Conservation (phyloP, 495 filamentous ascomycete genomes). For the Aspergillus coremiiformis region DNA sequence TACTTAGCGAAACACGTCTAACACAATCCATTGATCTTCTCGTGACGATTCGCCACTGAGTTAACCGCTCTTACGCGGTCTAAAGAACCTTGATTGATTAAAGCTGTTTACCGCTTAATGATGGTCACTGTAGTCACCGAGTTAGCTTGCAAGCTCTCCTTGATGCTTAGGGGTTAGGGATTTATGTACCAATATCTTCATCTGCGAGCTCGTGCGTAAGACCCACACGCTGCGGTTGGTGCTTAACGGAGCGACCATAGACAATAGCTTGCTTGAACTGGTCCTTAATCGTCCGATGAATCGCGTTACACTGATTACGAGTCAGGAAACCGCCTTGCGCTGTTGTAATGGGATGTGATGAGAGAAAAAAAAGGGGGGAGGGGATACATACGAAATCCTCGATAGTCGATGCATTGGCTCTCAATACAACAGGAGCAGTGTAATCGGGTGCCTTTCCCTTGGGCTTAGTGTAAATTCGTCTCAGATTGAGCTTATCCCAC, state of each 20-base stretch:
- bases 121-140: constrained; percentile 66
- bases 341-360: background rate
- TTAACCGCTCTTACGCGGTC: constrained; percentile 24
- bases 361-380: too few species aligned
- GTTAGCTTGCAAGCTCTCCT: constrained; percentile 27
- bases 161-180: background rate
- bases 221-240: constrained; percentile 95
- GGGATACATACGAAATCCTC: constrained; percentile 86
- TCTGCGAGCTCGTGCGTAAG: constrained; percentile 86
- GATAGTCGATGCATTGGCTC: constrained; percentile 72
- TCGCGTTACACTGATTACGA: constrained; percentile 72
- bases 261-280: constrained; percentile 94
- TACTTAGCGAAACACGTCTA: constrained; percentile 17
- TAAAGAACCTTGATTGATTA: constrained; percentile 17
- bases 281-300: constrained; percentile 92
- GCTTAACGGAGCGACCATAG: constrained; percentile 95
- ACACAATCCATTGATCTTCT: constrained; percentile 23
- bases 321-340: constrained; percentile 18
- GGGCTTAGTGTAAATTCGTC: constrained; percentile 94
- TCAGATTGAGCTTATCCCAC: constrained; percentile 93
- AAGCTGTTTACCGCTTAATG: constrained; percentile 69
- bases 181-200: constrained; percentile 86
- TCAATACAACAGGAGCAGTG: constrained; percentile 80
- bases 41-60: constrained; percentile 26
- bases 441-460: constrained; percentile 95